A percentile compares a stretch with the other conserved stretches of the same genome.
Conservation (phyloP, 345 rosid species). For the Euphorbia peplus region DNA sequence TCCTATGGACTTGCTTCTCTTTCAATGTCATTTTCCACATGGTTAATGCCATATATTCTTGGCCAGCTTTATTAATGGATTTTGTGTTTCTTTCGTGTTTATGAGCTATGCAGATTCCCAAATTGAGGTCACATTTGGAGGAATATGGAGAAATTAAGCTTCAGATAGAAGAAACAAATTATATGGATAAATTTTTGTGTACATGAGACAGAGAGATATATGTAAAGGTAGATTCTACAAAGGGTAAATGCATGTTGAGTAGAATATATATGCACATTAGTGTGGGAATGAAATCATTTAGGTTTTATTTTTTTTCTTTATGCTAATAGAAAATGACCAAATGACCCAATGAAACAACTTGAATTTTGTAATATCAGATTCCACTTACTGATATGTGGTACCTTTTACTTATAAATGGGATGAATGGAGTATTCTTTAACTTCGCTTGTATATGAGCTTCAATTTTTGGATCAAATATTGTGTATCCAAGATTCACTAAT, state of each 20-base stretch:
- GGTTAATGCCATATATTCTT: background rate
- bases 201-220: no score
- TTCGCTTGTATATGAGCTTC: no score
- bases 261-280: no score
- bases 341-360: conserved; percentile 7
- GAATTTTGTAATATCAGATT: background rate
- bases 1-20: background rate
- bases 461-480: no score
- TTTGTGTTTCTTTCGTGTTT: conserved; percentile 3
- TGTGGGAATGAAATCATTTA: no score
- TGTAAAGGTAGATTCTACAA: no score
- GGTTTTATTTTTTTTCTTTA: conserved; percentile 1
- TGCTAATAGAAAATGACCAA: conserved; percentile 25
- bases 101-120: conserved; percentile 16
- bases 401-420: no score
- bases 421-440: no score
- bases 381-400: no score
- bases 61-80: conserved; percentile 2
- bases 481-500: no score
- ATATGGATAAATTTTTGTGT: no score
- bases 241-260: no score
- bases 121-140: conserved; percentile 9
- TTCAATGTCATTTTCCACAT: background rate
- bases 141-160: background rate
- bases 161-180: background rate